phyloP scores from a whole-genome alignment of 805 yeast genomes.

The Brettanomyces sp. region DNA sequence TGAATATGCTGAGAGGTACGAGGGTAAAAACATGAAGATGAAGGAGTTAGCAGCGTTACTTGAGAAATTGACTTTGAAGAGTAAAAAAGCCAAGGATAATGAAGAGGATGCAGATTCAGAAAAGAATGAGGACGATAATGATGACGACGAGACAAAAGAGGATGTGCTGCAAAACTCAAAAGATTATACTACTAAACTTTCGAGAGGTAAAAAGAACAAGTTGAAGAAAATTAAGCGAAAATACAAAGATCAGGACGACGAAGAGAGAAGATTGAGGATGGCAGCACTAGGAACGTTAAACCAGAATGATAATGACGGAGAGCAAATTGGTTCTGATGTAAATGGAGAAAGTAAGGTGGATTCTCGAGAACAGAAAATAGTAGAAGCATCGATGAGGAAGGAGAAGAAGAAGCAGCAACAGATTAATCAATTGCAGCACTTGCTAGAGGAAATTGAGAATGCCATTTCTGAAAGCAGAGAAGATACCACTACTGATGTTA shows the following conservation, averaged over 20 bases:
- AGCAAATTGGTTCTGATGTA: conserved; percentile 1
- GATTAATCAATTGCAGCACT: conserved; percentile 21
- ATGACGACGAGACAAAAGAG: too few relatives aligned
- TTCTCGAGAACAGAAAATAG: not conserved
- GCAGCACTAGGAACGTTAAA: conserved; percentile 79
- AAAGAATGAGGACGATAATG: conserved; percentile 25
- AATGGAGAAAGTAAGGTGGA: conserved; percentile 3
- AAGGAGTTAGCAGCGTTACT: conserved; percentile 23
- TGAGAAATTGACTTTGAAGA: conserved; percentile 14
- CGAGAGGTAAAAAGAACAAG: conserved; percentile 81
- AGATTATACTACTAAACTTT: conserved; percentile 10
- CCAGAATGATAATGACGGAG: conserved; percentile 27
- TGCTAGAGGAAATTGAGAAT: conserved; percentile 20
- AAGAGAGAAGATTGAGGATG: conserved; percentile 68
- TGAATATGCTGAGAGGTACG: conserved; percentile 20
- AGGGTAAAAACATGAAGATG: conserved; percentile 15
- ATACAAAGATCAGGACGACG: conserved; percentile 88
- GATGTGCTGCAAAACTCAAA: too few relatives aligned
- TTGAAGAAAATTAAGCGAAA: conserved; percentile 73
- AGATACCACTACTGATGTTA: conserved; percentile 21
- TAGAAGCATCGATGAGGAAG: conserved; percentile 8
- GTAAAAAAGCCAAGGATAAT: conserved; percentile 5
- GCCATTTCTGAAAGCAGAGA: conserved; percentile 8
- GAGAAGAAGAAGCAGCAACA: conserved; percentile 22
- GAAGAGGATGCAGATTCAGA: conserved; percentile 9